Evolutionary conservation across 805 yeast genomes (phyloP), one percentile per base, ranked within the genome.

Genomic region (Grigorovia yakushimaensis): DNA sequence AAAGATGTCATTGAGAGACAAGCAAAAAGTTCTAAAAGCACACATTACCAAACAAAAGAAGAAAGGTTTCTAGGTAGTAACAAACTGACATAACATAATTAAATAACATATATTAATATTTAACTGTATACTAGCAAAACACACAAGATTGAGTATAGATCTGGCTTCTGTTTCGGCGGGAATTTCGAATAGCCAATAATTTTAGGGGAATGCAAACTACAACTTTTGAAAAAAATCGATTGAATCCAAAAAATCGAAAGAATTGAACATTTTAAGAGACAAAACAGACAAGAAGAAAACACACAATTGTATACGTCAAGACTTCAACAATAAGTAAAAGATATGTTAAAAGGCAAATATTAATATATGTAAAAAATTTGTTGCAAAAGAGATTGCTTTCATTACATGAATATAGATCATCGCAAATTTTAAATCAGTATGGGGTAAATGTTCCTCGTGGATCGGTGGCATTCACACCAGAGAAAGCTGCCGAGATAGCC

Each of bases 331-430:
- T n/a, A 82, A 72, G 88, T 88, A 39, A 39, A 23, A n/a, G 27
- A 27, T 5, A 41, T 18, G n/a, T 24, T 15, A 30, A 42, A 20
- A 5, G 6, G 30, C 5, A 13, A 41, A 20, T 10, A 6, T 21
- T 11, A 39, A 23, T 15, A 4, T 9, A 43, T 17, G 19, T 22
- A 36, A 11, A 18, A 3, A 21, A 42, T 19, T 22, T 20, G 1
- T 17, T 10, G 27, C n/a, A 27, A 11, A 62, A 50, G 40, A 87
- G 98, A 76, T 73, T 73, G 72, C 73, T 93, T 59, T 88, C 97
- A 17, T 80, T 93, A 57, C 98, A 93, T 65, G 99, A 93, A 72
- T 93, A 70, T 80, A 87, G 97, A 69, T 86, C 97, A 30, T 96
- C 98, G 45, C 84, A 84, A 52, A 71, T 93, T 49, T 78, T 93